phyloP scores from a whole-genome alignment of 495 filamentous ascomycete genomes.

The Bathelium albidoporum region DNA sequence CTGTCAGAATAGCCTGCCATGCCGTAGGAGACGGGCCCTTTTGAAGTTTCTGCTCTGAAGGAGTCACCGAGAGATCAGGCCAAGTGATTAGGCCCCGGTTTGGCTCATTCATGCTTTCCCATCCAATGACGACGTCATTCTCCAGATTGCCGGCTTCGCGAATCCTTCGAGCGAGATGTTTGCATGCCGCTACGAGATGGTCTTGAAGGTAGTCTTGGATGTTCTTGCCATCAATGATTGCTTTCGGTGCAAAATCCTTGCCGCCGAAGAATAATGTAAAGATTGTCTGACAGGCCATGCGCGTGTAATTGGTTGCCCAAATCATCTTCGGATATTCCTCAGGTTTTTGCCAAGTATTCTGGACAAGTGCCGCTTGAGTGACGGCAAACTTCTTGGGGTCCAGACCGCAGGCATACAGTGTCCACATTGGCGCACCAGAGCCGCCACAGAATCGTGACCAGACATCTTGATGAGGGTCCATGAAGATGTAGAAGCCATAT shows the following conservation, averaged over 20 bases:
- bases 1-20: slow-evolving; percentile 86
- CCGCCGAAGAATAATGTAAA: slow-evolving; percentile 93
- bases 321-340: slow-evolving; percentile 94
- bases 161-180: slow-evolving; percentile 71
- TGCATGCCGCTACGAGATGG: slow-evolving; percentile 71
- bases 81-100: slow-evolving; percentile 82
- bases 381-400: slow-evolving; percentile 74
- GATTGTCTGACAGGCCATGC: slow-evolving; percentile 78
- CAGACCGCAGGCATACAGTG: slow-evolving; percentile 83
- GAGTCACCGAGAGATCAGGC: slow-evolving; percentile 71
- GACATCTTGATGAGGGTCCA: slow-evolving; percentile 97
- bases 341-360: slow-evolving; percentile 86
- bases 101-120: slow-evolving; percentile 93
- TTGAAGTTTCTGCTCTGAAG: slow-evolving; percentile 79
- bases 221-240: slow-evolving; percentile 86
- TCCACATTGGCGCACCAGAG: slow-evolving; percentile 96
- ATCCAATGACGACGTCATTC: slow-evolving; percentile 80
- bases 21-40: slow-evolving; percentile 90
- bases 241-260: slow-evolving; percentile 89
- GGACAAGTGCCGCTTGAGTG: slow-evolving; percentile 87
- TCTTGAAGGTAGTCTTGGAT: slow-evolving; percentile 93
- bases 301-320: slow-evolving; percentile 94
- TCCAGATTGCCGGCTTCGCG: slow-evolving; percentile 86
- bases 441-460: slow-evolving; percentile 94
- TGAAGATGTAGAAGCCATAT: slow-evolving; percentile 91